phyloP scores from a whole-genome alignment of 306 rosid species.

The Prunus davidiana region DNA sequence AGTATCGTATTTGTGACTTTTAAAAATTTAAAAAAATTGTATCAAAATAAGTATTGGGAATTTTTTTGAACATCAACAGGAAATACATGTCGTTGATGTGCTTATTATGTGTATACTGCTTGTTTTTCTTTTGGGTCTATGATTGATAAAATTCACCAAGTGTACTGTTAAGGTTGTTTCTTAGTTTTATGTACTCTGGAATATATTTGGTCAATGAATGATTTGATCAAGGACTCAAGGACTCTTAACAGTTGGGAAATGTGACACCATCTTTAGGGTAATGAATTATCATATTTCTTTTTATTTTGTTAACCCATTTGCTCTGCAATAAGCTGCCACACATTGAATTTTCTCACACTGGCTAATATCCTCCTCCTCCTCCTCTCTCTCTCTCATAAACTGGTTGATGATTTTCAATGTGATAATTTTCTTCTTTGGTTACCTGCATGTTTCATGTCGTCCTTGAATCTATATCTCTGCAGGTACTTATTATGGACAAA shows the following conservation, averaged over 20 bases:
- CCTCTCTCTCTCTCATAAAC: constrained; percentile 7
- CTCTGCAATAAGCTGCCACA: background rate
- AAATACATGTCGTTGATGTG: background rate
- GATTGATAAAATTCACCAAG: background rate
- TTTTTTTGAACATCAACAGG: background rate
- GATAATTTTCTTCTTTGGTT: background rate
- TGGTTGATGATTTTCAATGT: background rate
- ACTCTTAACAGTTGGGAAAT: background rate
- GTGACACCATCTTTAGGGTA: background rate
- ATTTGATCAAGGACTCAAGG: background rate
- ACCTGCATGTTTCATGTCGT: constrained; percentile 16
- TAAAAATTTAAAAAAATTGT: too few species aligned
- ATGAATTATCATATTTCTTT: background rate
- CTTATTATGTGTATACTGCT: background rate
- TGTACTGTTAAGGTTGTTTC: background rate
- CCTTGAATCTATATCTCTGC: constrained; percentile 29
- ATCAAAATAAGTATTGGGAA: background rate
- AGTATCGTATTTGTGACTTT: too few species aligned
- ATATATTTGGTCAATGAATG: background rate
- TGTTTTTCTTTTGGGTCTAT: background rate
- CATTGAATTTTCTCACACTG: background rate
- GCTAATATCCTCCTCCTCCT: background rate
- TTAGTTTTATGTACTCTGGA: background rate
- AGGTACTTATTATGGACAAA: constrained; percentile 98
- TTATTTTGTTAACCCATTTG: background rate